phyloP scores from a whole-genome alignment of 495 filamentous ascomycete species.

The Annulohypoxylon moriforme region DNA sequence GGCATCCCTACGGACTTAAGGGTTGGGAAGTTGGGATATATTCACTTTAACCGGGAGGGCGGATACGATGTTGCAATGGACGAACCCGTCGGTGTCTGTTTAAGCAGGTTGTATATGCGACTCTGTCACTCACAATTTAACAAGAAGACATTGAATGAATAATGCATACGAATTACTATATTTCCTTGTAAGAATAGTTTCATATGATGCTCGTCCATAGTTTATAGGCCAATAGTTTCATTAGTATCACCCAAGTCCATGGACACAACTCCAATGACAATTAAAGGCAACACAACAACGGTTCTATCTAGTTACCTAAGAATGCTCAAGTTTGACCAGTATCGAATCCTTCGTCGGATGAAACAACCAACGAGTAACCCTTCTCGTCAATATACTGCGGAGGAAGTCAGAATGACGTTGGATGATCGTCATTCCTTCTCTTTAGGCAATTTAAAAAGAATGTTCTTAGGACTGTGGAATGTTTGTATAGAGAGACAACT shows the following conservation, averaged over 20 bases:
- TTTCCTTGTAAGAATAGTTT: not conserved
- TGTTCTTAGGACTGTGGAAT: not conserved
- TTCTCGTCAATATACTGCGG: not conserved
- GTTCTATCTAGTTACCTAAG: no score
- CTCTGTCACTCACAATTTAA: constrained; percentile 1
- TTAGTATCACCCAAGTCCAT: no score
- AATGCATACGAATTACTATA: not conserved
- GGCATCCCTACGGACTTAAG: not conserved
- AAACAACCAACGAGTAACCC: not conserved
- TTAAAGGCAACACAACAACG: no score
- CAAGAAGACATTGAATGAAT: not conserved
- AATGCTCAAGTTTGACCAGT: not conserved
- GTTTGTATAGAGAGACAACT: constrained; percentile 3
- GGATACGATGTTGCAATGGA: constrained; percentile 12
- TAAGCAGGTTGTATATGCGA: constrained; percentile 12
- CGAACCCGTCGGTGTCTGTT: not conserved
- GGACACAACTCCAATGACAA: no score
- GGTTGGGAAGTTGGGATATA: constrained; percentile 4
- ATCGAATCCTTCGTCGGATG: constrained; percentile 10
- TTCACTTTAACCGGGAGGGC: constrained; percentile 38
- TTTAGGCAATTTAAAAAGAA: constrained; percentile 35
- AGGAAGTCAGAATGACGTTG: constrained; percentile 23
- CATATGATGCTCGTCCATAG: not conserved
- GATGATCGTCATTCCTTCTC: constrained; percentile 11
- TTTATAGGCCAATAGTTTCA: no score